Base-by-base conservation (phyloP, 2,329 filamentous ascomycete genomes). In the Elsinoe necatrix region DNA sequence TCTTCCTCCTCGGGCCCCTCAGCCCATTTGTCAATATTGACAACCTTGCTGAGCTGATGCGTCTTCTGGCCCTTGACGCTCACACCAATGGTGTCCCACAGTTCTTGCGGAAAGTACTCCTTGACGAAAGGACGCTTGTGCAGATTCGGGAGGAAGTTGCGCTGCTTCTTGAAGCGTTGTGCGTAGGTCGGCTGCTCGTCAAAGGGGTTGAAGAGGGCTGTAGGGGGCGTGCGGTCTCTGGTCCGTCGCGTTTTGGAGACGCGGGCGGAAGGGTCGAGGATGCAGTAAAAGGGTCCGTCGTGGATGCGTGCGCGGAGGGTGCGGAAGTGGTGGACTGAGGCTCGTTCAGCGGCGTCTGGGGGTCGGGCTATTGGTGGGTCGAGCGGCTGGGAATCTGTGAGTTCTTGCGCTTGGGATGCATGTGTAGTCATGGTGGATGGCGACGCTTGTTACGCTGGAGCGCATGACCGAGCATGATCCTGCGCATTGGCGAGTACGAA, bases 281-380 rank as follows among this genome's bases (percentile, higher is more conserved):
- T 73, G 0, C 78, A 77, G 68, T 81, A 84, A 60, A 81, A 77
- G 0, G 81, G 80, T 0, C 81, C 81, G 47, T 82, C 77, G 62
- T 81, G 80, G 57, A 80, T 76, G 43, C 73, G 73, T 47, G 78
- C 76, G 61, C 79, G 79, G 3, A 83, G 68, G 1, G 67, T 67
- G 6, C 78, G 75, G 63, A 79, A 80, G 58, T 74, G 67, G 54
- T 77, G 71, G 51, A 82, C 72, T 59, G 76, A 71, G 3, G 64
- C 64, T 56, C 71, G 69, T 68, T 84, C 81, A 48, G 64, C 60
- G 8, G 63, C 62, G 37, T 68, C 70, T n/a, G 75, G 67, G 12
- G 75, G 67, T 14, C 68, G 63, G 7, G 73, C 68, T 56, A 68
- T 66, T 9, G 66, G 68, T 58, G 66, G 71, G 43, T 65, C 66